These are phyloP conservation scores for Claviceps pazoutovae DNA, from an alignment of 2,329 filamentous ascomycete species.

Conservation along the genomic window DNA sequence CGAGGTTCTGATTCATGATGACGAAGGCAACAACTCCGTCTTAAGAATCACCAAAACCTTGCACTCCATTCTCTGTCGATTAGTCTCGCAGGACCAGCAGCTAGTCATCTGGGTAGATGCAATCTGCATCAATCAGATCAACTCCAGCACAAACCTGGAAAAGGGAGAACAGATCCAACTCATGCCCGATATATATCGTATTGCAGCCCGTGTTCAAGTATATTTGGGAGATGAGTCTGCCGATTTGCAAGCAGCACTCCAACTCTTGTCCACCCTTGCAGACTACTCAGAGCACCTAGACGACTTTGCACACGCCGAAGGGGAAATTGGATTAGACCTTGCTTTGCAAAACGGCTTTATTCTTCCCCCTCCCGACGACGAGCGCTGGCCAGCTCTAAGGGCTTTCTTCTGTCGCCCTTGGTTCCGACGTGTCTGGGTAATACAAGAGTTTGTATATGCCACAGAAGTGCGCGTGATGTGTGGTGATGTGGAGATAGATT, in stretches of 20 bases:
- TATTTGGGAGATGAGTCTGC: slow-evolving; percentile 5
- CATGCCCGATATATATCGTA: slow-evolving; percentile 8
- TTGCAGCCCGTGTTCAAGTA: slow-evolving; percentile 4
- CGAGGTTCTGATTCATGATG: background rate
- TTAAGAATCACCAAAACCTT: slow-evolving; percentile 4
- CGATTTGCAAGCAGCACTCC: slow-evolving; percentile 3
- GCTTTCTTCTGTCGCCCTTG: slow-evolving; percentile 7
- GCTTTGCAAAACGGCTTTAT: slow-evolving; percentile 3
- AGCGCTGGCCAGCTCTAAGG: slow-evolving; percentile 4
- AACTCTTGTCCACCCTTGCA: slow-evolving; percentile 2
- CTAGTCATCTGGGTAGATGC: slow-evolving; percentile 9
- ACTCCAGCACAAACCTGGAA: slow-evolving; percentile 3
- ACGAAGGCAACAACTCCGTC: background rate
- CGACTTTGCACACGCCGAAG: slow-evolving; percentile 1
- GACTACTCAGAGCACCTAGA: slow-evolving; percentile 6
- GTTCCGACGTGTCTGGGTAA: slow-evolving; percentile 9
- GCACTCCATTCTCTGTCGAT: slow-evolving; percentile 2
- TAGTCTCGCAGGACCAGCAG: slow-evolving; percentile 1
- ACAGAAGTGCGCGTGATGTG: slow-evolving; percentile 5
- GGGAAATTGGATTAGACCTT: slow-evolving; percentile 4
- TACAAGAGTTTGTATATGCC: slow-evolving; percentile 8
- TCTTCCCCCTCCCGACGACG: slow-evolving; percentile 3
- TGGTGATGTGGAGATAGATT: slow-evolving; percentile 6
- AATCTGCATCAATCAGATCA: slow-evolving; percentile 9
- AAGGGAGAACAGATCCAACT: slow-evolving; percentile 7